Base-by-base conservation (phyloP, 768 basidiomycete genomes). In the Panaeolus papilionaceus region DNA sequence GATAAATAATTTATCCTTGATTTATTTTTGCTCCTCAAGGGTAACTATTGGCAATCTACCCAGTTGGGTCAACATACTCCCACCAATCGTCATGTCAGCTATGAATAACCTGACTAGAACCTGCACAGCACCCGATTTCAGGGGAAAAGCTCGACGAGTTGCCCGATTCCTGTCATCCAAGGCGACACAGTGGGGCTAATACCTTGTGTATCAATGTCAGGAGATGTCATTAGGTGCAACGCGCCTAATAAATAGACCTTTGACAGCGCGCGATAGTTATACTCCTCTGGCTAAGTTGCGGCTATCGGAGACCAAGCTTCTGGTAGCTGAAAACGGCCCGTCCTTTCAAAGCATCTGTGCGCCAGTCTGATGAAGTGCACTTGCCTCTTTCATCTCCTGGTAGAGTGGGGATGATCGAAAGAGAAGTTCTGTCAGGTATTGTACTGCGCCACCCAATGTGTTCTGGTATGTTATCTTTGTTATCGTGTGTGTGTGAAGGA, bases 181-280 rank as follows among this genome's bases (percentile, higher is more conserved):
- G 23, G 47, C 47, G 28, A 28, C 12, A 16, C 3, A n/a, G 54
- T 58, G 54, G 49, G n/a, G 28, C 14, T 14, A 58, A 28, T 58
- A 58, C 54, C 54, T 58, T 58, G 54, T 58, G 47, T 16, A 58
- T 58, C 54, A 33, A 58, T 33, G 54, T 58, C 54, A 58, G 54
- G 54, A 33, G 54, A 58, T 33, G 28, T 58, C 54, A 58, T 26
- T 16, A 5, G 16, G 54, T 58, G 12, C 47, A 58, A 58, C 26
- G 54, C 33, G 33, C 54, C 26, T 58, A 58, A 58, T n/a, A 58
- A 58, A 58, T 58, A 14, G 28, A 58, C 33, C 26, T 37, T 8
- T 58, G 54, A 58, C 54, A 58, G 54, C 54, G 54, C 54, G 33
- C 54, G 54, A 37, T 58, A 37, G 14, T 33, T 33, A 33, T 58